Base-by-base conservation (phyloP, 2,329 filamentous ascomycete genomes). In the Ophiosphaerella narmari region DNA sequence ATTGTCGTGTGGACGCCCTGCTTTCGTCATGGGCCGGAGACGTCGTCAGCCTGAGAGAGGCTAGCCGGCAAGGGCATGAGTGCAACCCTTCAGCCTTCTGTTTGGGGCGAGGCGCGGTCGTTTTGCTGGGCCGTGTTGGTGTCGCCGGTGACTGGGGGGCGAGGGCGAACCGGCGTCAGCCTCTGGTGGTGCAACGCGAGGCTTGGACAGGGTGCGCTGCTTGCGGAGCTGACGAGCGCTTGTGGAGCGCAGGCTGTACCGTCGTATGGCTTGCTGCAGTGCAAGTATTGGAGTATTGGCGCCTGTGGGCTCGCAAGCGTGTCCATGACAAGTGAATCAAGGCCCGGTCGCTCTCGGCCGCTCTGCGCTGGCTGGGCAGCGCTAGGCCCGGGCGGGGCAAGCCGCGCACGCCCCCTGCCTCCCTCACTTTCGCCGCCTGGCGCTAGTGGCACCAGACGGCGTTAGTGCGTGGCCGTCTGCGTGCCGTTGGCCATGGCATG, bases 21-120 rank as follows among this genome's bases (percentile, higher is more conserved):
- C 55, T 65, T 66, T 66, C 66, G 67, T 71, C 68, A 70, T 68
- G 56, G 59, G 47, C 51, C 41, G 34, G 41, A 65, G 64, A 64
- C 59, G 66, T 69, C 65, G 68, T 70, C 60, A 71, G 67, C 66
- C 55, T 60, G 59, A 47, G 50, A 52, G 41, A 52, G 52, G 52
- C 54, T 63, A 51, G 47, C 52, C 55, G 46, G 29, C 45, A 55
- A 46, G 42, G 60, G 62, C 45, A 51, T 60, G 41, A 54, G 21
- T 43, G 46, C 49, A 49, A 50, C 45, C 50, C 51, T 54, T 61
- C 62, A 65, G 62, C 56, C 60, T 59, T 59, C 57, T 63, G 45
- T 35, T 56, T 62, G 58, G 63, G 65, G 61, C 59, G 63, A 66
- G 59, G 58, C 55, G 59, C 55, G 55, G 55, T 59, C 50, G 60